phyloP scores from a whole-genome alignment of 192 early-diverging fungal genomes.

The Pecoramyces ruminantium region DNA sequence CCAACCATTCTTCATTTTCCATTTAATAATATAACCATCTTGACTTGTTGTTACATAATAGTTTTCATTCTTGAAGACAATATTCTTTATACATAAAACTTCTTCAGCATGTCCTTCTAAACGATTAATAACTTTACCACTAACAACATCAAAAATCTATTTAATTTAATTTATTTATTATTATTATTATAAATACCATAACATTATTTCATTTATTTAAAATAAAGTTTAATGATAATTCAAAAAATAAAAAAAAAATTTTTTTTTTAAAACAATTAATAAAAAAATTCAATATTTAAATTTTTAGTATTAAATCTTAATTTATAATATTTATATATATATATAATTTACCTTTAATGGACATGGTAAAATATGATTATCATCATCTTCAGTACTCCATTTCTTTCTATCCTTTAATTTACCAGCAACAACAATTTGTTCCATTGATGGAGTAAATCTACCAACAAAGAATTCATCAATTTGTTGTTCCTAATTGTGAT shows the following conservation, averaged over 20 bases:
- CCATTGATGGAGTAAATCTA: conserved; percentile 49
- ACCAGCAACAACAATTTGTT: conserved; percentile 58
- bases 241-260: neutral
- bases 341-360: conserved; percentile 49
- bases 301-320: no score
- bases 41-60: conserved; percentile 84
- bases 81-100: conserved; percentile 59
- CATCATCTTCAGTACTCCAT: conserved; percentile 79
- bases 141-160: conserved; percentile 61
- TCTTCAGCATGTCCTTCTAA: conserved; percentile 79
- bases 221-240: no score
- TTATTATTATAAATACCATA: neutral
- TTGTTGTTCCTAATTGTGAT: conserved; percentile 21
- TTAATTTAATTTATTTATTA: no score
- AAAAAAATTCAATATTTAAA: no score
- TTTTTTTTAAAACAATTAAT: no score
- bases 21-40: conserved; percentile 84
- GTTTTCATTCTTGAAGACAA: conserved; percentile 58
- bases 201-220: no score
- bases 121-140: conserved; percentile 61
- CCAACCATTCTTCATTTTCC: conserved; percentile 73
- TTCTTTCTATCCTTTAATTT: conserved; percentile 77
- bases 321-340: neutral
- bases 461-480: conserved; percentile 89
- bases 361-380: conserved; percentile 87